Percentiles rank a stretch among this genome's conserved stretches.
Evolutionary conservation across 2,329 filamentous ascomycete species (phyloP).

Genomic region (Paraphoma chrysanthemicola): DNA sequence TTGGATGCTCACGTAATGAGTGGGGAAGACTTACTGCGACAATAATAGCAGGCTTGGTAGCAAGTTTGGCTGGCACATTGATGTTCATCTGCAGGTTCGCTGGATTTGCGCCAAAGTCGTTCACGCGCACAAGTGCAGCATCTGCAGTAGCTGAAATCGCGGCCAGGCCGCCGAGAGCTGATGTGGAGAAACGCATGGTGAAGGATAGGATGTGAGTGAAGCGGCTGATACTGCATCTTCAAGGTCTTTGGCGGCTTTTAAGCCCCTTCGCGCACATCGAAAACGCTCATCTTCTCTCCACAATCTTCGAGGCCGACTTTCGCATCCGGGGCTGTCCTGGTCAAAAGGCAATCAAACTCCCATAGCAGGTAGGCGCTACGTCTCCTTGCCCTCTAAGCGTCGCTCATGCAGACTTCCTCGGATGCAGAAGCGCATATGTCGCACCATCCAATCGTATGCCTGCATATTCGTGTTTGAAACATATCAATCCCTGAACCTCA

Average conservation of each 20-base stretch:
- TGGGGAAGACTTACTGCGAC: slow-evolving; percentile 58
- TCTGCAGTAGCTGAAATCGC: background rate
- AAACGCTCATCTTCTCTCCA: background rate
- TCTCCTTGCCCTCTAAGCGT: background rate
- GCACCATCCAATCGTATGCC: background rate
- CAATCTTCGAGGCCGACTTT: background rate
- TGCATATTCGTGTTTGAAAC: background rate
- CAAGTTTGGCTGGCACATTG: slow-evolving; percentile 53
- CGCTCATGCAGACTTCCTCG: background rate
- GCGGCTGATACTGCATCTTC: background rate
- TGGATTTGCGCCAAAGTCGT: slow-evolving; percentile 51
- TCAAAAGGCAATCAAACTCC: background rate
- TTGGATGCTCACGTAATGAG: background rate
- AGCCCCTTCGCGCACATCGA: background rate
- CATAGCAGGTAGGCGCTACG: background rate
- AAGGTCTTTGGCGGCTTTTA: background rate
- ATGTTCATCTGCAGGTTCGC: slow-evolving; percentile 62
- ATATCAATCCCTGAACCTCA: background rate
- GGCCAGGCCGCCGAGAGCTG: background rate
- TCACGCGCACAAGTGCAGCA: slow-evolving; percentile 30
- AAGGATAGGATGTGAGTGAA: background rate
- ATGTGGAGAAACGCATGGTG: background rate
- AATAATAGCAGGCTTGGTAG: slow-evolving; percentile 58
- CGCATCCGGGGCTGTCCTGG: background rate
- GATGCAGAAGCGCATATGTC: background rate